These are phyloP conservation scores for Pseudoscleropodium purum DNA, from an alignment of 225 moss, liverwort and hornwort species.

Conservation along the genomic window DNA sequence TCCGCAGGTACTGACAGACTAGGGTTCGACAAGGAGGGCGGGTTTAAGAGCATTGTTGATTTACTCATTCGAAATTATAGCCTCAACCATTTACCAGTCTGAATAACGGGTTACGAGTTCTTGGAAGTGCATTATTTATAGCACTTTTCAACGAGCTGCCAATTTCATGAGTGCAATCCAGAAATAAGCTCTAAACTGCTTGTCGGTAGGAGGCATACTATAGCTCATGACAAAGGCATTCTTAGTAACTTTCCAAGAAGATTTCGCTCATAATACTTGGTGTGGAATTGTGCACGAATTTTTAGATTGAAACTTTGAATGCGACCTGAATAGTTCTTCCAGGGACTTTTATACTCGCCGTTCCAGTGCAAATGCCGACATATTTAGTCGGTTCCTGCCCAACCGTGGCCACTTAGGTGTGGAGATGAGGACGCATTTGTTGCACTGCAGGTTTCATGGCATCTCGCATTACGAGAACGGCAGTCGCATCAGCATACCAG, in stretches of 20 bases:
- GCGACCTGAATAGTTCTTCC: neutral
- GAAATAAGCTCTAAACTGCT: neutral
- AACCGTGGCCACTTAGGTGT: neutral
- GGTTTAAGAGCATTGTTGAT: neutral
- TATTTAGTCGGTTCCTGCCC: neutral
- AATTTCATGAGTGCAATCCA: neutral
- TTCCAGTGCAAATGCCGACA: neutral
- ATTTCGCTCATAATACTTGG: neutral
- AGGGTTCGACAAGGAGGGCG: neutral
- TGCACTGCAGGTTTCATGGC: constrained; percentile 30
- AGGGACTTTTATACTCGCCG: neutral
- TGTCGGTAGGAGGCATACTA: neutral
- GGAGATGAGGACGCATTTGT: neutral
- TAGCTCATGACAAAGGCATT: neutral
- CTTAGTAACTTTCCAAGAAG: neutral
- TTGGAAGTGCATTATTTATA: neutral
- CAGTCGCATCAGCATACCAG: neutral
- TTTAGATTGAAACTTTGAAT: neutral
- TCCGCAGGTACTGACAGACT: constrained; percentile 17
- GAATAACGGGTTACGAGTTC: neutral
- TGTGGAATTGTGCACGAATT: neutral
- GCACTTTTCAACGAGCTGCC: neutral
- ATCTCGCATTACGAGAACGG: constrained; percentile 45
- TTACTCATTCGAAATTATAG: neutral
- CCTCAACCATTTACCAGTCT: neutral